phyloP scores from a whole-genome alignment of 2,329 filamentous ascomycete species.

The Pseudocercospora fijiensis region DNA sequence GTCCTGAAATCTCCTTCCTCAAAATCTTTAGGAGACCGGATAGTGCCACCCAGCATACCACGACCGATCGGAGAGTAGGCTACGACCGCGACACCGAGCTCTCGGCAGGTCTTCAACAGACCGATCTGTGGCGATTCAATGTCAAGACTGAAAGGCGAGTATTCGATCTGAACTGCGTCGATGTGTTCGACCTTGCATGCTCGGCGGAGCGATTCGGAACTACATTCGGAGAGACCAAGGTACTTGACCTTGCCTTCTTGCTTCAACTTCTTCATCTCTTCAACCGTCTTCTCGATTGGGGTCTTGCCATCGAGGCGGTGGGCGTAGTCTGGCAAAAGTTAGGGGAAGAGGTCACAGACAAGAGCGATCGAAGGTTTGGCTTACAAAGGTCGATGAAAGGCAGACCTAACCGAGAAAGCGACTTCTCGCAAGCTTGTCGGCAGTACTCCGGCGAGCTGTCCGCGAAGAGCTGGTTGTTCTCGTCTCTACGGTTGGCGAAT shows the following conservation, averaged over 20 bases:
- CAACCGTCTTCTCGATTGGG: constrained; percentile 51
- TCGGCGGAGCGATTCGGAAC: constrained; percentile 52
- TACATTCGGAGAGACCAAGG: constrained; percentile 57
- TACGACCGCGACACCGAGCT: constrained; percentile 59
- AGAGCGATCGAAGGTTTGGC: background rate
- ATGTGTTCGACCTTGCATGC: constrained; percentile 54
- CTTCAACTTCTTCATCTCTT: constrained; percentile 51
- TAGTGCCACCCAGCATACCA: constrained; percentile 56
- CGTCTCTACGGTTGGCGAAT: constrained; percentile 48
- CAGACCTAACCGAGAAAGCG: constrained; percentile 44
- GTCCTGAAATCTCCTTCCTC: constrained; percentile 51
- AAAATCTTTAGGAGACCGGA: constrained; percentile 50
- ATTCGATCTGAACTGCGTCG: constrained; percentile 55
- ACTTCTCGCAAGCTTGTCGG: constrained; percentile 42
- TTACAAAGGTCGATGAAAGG: constrained; percentile 44
- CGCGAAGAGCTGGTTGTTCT: constrained; percentile 40
- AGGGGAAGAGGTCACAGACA: background rate
- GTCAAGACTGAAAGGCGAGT: constrained; percentile 53
- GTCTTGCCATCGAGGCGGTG: constrained; percentile 47
- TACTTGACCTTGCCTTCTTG: constrained; percentile 58
- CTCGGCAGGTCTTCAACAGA: constrained; percentile 56
- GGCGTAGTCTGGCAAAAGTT: constrained; percentile 33
- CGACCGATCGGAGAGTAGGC: constrained; percentile 61
- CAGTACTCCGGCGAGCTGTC: constrained; percentile 45
- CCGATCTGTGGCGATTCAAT: constrained; percentile 55